Base-by-base conservation (phyloP, 2,329 filamentous ascomycete genomes). In the Teratosphaeria pseudoeucalypti region DNA sequence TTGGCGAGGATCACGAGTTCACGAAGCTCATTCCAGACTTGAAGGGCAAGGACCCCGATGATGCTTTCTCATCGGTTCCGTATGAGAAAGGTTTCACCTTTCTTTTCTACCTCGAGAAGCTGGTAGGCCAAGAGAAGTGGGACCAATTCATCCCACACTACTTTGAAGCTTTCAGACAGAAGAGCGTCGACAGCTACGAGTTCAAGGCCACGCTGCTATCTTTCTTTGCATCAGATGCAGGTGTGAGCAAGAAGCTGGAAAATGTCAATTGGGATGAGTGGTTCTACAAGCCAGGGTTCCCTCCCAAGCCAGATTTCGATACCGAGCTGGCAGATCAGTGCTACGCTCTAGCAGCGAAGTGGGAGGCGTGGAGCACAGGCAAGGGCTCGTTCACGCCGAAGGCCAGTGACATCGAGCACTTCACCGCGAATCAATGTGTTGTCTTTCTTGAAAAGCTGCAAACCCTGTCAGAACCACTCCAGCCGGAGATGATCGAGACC, bases 21-120 rank as follows among this genome's bases (percentile, higher is more conserved):
- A 99, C 94, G 7, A 95, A 95, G 73, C 82, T 99, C 58, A 85
- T 96, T 65, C 83, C 92, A 61, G 86, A 90, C 71, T 86, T 97
- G 64, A 89, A 92, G 71, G 90, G 90, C 60, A 87, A 94, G 65
- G 92, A 97, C 68, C 94, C 94, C 0, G 94, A 97, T 72, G 94
- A 99, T 73, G 89, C 92, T 1, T 99, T 97, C 77, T 95, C 89
- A 66, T 88, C 85, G 29, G 81, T 97, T 37, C 91, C 94, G 0
- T 99, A 99, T 69, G 92, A 97, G 72, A 97, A 99, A 76, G 92
- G 92, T 3, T 97, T 96, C 75, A 89, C 89, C 70, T 95, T 97
- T 74, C 80, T 99, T 54, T 96, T 91, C 74, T 86, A 92, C 68
- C 85, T 99, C 14, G 94, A 99, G 69, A 87, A 87, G 54, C 78